Evolutionary conservation across 2,329 filamentous ascomycete species (phyloP).

Genomic region (Neonectria punicea): DNA sequence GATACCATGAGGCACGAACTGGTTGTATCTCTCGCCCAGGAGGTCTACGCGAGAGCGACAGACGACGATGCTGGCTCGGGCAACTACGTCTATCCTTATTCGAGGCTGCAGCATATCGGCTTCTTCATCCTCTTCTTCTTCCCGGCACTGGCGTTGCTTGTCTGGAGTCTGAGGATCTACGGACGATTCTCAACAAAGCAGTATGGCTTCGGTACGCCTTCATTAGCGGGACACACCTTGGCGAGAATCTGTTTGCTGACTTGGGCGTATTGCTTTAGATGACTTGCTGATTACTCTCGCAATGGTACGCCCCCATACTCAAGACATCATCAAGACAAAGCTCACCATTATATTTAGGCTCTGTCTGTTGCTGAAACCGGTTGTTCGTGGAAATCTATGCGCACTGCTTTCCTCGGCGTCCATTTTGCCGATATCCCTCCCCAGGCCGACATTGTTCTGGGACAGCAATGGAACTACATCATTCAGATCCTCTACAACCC

Average conservation of each 20-base stretch:
- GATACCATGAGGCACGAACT: slow-evolving; percentile 26
- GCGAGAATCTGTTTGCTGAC: background rate
- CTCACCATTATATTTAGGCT: slow-evolving; percentile 10
- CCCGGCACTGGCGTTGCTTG: slow-evolving; percentile 22
- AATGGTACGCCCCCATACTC: slow-evolving; percentile 12
- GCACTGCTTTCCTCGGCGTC: slow-evolving; percentile 36
- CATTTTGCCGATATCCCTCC: slow-evolving; percentile 47
- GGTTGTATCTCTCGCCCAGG: slow-evolving; percentile 11
- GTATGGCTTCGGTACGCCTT: slow-evolving; percentile 28
- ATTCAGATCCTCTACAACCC: slow-evolving; percentile 57
- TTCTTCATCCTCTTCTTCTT: slow-evolving; percentile 35
- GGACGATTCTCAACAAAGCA: slow-evolving; percentile 30
- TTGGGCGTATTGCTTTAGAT: slow-evolving; percentile 4
- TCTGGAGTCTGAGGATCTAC: slow-evolving; percentile 28
- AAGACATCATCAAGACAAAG: background rate
- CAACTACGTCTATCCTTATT: slow-evolving; percentile 26
- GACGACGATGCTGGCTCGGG: slow-evolving; percentile 10
- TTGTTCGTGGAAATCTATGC: slow-evolving; percentile 33
- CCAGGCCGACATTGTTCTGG: slow-evolving; percentile 33
- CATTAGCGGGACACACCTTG: background rate
- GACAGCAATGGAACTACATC: slow-evolving; percentile 49
- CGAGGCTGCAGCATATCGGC: slow-evolving; percentile 29
- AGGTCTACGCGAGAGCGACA: slow-evolving; percentile 17
- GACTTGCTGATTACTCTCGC: slow-evolving; percentile 28
- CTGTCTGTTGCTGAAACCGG: slow-evolving; percentile 28